Conservation (phyloP, 257 asterid genomes). For the Cinchona pubescens region DNA sequence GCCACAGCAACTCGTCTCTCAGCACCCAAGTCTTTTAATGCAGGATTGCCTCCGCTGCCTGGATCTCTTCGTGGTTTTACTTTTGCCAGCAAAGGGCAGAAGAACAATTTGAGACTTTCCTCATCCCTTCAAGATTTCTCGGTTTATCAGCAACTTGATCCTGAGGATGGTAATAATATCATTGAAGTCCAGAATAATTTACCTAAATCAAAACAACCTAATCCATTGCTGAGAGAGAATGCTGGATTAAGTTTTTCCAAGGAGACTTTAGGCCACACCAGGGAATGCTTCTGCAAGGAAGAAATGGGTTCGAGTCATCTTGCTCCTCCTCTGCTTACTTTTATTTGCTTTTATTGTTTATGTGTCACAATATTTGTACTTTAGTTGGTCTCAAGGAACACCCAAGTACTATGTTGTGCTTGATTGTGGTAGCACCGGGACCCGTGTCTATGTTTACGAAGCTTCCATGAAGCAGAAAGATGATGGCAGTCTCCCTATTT, state of each 20-base stretch:
- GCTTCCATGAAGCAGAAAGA: constrained; percentile 54
- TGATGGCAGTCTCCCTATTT: constrained; percentile 64
- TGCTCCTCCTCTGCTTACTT: constrained; percentile 58
- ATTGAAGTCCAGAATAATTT: constrained; percentile 41
- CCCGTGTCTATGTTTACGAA: constrained; percentile 89
- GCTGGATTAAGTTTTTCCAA: constrained; percentile 75
- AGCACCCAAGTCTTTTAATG: constrained; percentile 42
- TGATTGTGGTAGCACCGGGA: constrained; percentile 98
- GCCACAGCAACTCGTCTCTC: constrained; percentile 48
- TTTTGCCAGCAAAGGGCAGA: constrained; percentile 43
- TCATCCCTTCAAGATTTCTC: constrained; percentile 92
- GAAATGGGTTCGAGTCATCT: constrained; percentile 54
- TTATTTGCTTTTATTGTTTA: constrained; percentile 52
- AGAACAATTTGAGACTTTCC: constrained; percentile 54
- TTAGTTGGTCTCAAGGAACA: constrained; percentile 55
- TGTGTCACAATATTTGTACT: constrained; percentile 42
- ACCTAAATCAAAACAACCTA: constrained; percentile 32
- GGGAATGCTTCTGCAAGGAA: constrained; percentile 37
- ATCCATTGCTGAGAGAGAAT: constrained; percentile 44
- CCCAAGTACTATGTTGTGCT: constrained; percentile 77
- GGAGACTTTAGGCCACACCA: constrained; percentile 52
- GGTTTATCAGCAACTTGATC: constrained; percentile 51
- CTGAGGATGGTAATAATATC: constrained; percentile 45
- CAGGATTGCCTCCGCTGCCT: constrained; percentile 68
- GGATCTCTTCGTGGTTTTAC: constrained; percentile 44